A percentile compares a stretch with the other conserved stretches of the same genome.
phyloP scores from a whole-genome alignment of 78 protist species.

The Dictyostelium discoideum region dicty_2.7 NC_007089.4:393501-394000 shows the following conservation, averaged over 20 bases:
- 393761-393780: background rate
- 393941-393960: background rate
- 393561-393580: background rate
- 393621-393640: background rate
- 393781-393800: constrained; percentile 1
- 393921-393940: background rate
- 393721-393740: background rate
- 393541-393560: background rate
- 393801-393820: constrained; percentile 34
- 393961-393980: background rate
- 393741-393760: background rate
- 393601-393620: background rate
- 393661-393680: background rate
- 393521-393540: background rate
- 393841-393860: background rate
- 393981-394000: background rate
- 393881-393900: background rate
- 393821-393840: constrained; percentile 11
- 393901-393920: background rate
- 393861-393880: background rate
- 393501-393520: background rate
- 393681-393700: background rate
- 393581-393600: background rate
- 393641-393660: background rate
- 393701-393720: background rate